Evolutionary conservation across 306 rosid species (phyloP), one percentile per base, ranked within the genome.

Genomic region (Pueraria montana): DNA sequence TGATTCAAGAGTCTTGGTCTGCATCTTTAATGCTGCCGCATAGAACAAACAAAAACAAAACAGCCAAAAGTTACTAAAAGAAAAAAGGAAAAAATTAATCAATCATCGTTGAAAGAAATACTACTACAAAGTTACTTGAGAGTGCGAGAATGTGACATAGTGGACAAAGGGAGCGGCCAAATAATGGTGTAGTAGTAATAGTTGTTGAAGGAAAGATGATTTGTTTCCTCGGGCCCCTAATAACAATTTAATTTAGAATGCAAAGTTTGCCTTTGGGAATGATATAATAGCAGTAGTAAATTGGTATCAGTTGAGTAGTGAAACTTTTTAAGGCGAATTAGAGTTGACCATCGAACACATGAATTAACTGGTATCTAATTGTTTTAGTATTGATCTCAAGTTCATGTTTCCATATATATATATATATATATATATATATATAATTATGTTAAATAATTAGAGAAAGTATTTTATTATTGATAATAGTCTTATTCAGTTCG

Each of bases 161-260:
- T 80, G 75, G 85, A 75, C 74, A 64, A 64, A 8, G 83, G 76
- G 71, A 45, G 78, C 69, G 80, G 84, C 81, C 79, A 71, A 72
- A 80, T 77, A 69, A 77, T 83, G 61, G 50, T 38, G 43, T 46
- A 75, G 72, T 30, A 80, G 79, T 32, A 42, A n/a, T 66, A 74
- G 82, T 81, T 85, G 85, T 74, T 76, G 77, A 81, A 30, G 16
- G 59, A 76, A 84, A 62, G 56, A 80, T 82, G 71, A 69, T 82
- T 83, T 73, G 63, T 76, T 85, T 82, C 86, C 94, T 92, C 93
- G 97, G 93, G 97, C 94, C 94, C 93, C 97, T 84, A 92, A 92
- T 87, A 70, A 38, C 64, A 64, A 75, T 68, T 62, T 50, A 38
- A 74, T 66, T 69, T 81, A 75, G 4, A 73, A 73, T 73, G 46